Evolutionary conservation across 305 asterid genomes (phyloP).

Genomic region (Solanum hybrid): DNA sequence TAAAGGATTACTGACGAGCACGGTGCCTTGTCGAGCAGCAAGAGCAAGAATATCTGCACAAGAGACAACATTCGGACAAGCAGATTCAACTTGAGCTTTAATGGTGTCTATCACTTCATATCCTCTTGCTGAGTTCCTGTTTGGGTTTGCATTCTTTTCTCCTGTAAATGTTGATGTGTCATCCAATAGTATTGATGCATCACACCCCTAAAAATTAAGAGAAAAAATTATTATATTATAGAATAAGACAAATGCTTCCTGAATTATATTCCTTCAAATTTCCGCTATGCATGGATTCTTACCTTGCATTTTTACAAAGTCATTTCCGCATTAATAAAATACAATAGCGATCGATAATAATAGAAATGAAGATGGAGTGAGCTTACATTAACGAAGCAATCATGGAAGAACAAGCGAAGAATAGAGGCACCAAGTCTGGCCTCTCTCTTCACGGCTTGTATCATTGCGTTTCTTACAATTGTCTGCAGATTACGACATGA

Average conservation of each 20-base stretch:
- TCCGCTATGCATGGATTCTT: background rate
- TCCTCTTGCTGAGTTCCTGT: constrained; percentile 33
- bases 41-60: constrained; percentile 43
- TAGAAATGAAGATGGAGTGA: too few relatives aligned
- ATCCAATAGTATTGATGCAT: constrained; percentile 34
- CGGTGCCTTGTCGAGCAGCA: constrained; percentile 30
- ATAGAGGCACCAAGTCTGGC: constrained; percentile 41
- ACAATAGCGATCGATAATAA: background rate
- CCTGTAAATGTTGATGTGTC: constrained; percentile 37
- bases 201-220: constrained; percentile 30
- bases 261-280: background rate
- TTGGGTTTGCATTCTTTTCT: constrained; percentile 39
- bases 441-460: constrained; percentile 30
- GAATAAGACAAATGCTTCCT: background rate
- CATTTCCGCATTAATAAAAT: rapidly evolving
- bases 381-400: constrained; percentile 53
- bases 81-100: constrained; percentile 40
- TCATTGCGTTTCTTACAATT: constrained; percentile 19
- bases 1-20: constrained; percentile 11
- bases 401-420: constrained; percentile 64
- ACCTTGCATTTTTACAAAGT: too few relatives aligned
- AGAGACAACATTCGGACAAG: constrained; percentile 29
- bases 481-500: constrained; percentile 28
- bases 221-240: background rate
- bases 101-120: constrained; percentile 36